Percentiles rank a stretch among this genome's conserved stretches.
Conservation (phyloP, 495 filamentous ascomycete genomes). For the Trypethelium eluteriae region DNA sequence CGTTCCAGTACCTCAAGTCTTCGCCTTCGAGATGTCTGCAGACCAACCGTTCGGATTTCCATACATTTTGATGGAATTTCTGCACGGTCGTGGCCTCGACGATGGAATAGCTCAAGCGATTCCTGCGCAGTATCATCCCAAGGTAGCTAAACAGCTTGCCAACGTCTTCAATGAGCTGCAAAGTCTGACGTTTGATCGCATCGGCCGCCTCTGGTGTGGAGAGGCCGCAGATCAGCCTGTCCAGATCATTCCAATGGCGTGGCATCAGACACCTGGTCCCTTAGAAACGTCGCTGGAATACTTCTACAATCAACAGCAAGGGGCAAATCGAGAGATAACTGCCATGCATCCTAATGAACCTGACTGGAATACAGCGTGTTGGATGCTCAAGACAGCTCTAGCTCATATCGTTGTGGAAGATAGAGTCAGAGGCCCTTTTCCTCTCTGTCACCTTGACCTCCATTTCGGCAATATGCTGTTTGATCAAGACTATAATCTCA, state of each 20-base stretch:
- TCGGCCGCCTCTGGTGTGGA: not conserved
- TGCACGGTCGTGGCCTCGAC: not conserved
- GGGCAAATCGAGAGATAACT: not conserved
- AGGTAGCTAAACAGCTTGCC: not conserved
- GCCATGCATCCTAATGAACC: not conserved
- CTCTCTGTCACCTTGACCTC: conserved; percentile 16
- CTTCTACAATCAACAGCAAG: not conserved
- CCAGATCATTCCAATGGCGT: not conserved
- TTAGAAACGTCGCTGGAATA: conserved; percentile 3
- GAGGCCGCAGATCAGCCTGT: not conserved
- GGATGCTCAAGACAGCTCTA: conserved; percentile 21
- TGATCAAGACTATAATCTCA: conserved; percentile 18
- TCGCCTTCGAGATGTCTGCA: not conserved
- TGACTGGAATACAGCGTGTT: not conserved
- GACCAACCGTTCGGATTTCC: not conserved
- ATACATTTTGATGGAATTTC: not conserved
- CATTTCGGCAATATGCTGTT: conserved; percentile 17
- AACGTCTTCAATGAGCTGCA: not conserved
- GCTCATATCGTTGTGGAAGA: conserved; percentile 18
- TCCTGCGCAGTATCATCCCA: not conserved
- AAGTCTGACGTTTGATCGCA: not conserved
- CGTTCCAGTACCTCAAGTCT: not conserved
- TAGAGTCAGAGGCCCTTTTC: conserved; percentile 18
- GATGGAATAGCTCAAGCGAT: not conserved
- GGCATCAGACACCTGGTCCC: not conserved